Percentiles rank a stretch among this genome's conserved stretches.
These are phyloP conservation scores for Penicillium ucsense DNA, from an alignment of 495 filamentous ascomycete species.

Conservation along the genomic window DNA sequence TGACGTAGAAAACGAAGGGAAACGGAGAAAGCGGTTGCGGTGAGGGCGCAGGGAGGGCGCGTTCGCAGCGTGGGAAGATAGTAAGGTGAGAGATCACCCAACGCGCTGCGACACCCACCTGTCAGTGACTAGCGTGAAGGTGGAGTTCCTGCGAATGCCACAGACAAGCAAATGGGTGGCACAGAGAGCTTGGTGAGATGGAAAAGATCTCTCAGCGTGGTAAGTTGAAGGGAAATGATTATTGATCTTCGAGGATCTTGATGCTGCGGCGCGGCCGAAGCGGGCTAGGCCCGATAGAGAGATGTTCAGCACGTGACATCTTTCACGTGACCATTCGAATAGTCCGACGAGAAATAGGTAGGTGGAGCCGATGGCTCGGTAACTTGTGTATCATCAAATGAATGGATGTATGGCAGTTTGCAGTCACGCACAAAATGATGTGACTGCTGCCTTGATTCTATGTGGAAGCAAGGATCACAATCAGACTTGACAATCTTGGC, in stretches of 20 bases:
- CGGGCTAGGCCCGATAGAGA: conserved; percentile 9
- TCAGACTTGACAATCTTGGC: too few relatives aligned
- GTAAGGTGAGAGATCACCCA: conserved; percentile 14
- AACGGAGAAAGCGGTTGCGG: background rate
- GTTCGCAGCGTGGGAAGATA: conserved; percentile 11
- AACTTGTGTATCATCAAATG: too few relatives aligned
- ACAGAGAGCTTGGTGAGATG: conserved; percentile 12
- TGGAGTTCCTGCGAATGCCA: conserved; percentile 2
- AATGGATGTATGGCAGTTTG: too few relatives aligned
- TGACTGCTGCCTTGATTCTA: too few relatives aligned
- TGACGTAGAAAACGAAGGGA: background rate
- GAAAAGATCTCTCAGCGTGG: conserved; percentile 13
- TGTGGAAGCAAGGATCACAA: too few relatives aligned
- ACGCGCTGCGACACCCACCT: conserved; percentile 17
- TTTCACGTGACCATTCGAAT: background rate
- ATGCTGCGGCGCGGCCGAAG: conserved; percentile 13
- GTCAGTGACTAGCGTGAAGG: conserved; percentile 10
- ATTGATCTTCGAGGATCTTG: conserved; percentile 18
- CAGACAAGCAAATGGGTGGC: conserved; percentile 6
- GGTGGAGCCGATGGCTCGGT: too few relatives aligned
- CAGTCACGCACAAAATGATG: too few relatives aligned
- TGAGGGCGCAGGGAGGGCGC: conserved; percentile 26
- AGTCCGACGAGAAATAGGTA: background rate
- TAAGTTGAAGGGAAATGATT: conserved; percentile 13
- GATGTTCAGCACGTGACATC: conserved; percentile 1